These are phyloP conservation scores for Fusarium keratoplasticum DNA, from an alignment of 2,329 filamentous ascomycete genomes.

Conservation along the genomic window DNA sequence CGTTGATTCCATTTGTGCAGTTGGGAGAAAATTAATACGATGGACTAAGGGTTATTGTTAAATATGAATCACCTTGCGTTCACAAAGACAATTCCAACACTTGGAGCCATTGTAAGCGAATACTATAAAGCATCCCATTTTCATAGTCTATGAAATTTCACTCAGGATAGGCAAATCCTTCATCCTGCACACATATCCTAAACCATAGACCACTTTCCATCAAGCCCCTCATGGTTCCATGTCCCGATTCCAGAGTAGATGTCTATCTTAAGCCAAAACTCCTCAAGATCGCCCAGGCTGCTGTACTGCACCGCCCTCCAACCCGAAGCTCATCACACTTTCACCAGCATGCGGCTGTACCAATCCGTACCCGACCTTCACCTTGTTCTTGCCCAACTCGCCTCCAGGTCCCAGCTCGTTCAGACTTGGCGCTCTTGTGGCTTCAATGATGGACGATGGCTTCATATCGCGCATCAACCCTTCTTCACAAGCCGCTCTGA, in stretches of 20 bases:
- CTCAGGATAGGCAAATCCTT: not conserved
- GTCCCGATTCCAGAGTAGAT: not conserved
- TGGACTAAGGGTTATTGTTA: not conserved
- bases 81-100: not conserved
- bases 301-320: not conserved
- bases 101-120: not conserved
- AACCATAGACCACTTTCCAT: not conserved
- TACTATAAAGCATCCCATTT: not conserved
- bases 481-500: not conserved
- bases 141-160: not conserved
- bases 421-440: not conserved
- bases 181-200: not conserved
- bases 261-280: not conserved
- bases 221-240: too few relatives aligned
- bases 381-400: accelerated
- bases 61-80: not conserved
- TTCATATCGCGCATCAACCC: constrained; percentile 18
- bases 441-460: not conserved
- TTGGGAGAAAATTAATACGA: not conserved
- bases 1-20: not conserved
- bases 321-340: not conserved
- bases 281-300: constrained; percentile 11
- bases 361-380: not conserved
- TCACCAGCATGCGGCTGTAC: not conserved
- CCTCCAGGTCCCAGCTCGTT: accelerated